These are phyloP conservation scores for Blastocrithidia nonstop DNA, from an alignment of 208 protist species.

Conservation along the genomic window DNA sequence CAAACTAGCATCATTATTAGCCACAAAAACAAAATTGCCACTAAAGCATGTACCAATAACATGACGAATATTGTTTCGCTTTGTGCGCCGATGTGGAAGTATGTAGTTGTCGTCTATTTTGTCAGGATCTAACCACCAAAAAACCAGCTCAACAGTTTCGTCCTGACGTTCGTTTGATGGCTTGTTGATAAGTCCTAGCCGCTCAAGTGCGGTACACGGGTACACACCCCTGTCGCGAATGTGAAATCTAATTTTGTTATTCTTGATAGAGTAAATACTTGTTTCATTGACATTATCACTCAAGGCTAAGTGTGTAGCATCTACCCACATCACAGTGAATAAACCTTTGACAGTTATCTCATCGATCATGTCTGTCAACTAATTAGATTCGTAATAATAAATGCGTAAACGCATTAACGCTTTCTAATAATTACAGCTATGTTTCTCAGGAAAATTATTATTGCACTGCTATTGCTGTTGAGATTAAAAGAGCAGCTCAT, in stretches of 20 bases:
- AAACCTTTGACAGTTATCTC: conserved; percentile 19
- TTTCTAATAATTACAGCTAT: too few relatives aligned
- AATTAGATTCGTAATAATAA: conserved; percentile 11
- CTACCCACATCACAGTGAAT: conserved; percentile 31
- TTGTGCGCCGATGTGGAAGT: conserved; percentile 15
- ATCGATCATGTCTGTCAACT: conserved; percentile 26
- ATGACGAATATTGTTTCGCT: conserved; percentile 10
- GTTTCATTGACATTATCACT: conserved; percentile 10
- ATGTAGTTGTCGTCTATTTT: conserved; percentile 14
- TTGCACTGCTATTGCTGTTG: not conserved
- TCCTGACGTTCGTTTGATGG: too few relatives aligned
- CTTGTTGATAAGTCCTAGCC: conserved; percentile 20
- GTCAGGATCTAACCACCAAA: conserved; percentile 40
- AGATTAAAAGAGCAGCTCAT: conserved; percentile 1
- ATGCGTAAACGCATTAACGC: too few relatives aligned
- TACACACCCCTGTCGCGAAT: conserved; percentile 12
- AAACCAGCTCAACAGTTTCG: too few relatives aligned
- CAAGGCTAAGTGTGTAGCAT: conserved; percentile 8
- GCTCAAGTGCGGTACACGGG: conserved; percentile 11
- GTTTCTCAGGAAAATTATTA: not conserved
- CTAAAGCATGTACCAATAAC: conserved; percentile 12
- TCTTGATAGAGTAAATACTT: conserved; percentile 16
- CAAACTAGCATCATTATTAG: conserved; percentile 48
- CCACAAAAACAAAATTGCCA: conserved; percentile 51
- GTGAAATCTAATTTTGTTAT: conserved; percentile 14